Conservation (phyloP, 148 eudicot genomes). For the Heliamphora exappendiculata region DNA sequence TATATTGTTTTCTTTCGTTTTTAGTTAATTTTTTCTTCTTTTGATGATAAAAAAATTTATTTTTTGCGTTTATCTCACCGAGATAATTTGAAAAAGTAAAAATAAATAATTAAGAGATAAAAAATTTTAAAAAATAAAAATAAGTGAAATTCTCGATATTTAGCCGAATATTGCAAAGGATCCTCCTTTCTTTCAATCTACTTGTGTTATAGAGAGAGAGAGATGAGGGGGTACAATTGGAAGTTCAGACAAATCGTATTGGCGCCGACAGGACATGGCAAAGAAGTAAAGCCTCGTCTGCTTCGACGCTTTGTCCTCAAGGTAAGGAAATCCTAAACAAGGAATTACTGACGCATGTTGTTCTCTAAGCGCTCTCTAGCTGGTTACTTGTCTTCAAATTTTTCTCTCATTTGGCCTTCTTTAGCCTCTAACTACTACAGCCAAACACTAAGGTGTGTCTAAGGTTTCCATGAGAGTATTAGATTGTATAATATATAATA, state of each 20-base stretch:
- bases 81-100: no score
- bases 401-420: slow-evolving; percentile 11
- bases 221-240: slow-evolving; percentile 5
- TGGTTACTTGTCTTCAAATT: slow-evolving; percentile 20
- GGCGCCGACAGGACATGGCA: neutral
- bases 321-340: slow-evolving; percentile 17
- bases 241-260: neutral
- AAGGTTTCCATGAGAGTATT: no score
- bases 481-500: no score
- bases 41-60: no score
- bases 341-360: slow-evolving; percentile 26
- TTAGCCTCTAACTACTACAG: slow-evolving; percentile 17
- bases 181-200: neutral
- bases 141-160: no score
- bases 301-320: slow-evolving; percentile 20
- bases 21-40: no score
- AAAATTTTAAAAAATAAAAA: no score
- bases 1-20: no score
- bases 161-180: no score
- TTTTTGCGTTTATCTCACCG: no score
- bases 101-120: no score
- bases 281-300: slow-evolving; percentile 5
- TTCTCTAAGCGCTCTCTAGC: slow-evolving; percentile 14
- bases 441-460: no score
- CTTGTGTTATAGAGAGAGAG: neutral